These are phyloP conservation scores for Raffaelea ambrosiae DNA, from an alignment of 2,329 filamentous ascomycete species.

Conservation along the genomic window DNA sequence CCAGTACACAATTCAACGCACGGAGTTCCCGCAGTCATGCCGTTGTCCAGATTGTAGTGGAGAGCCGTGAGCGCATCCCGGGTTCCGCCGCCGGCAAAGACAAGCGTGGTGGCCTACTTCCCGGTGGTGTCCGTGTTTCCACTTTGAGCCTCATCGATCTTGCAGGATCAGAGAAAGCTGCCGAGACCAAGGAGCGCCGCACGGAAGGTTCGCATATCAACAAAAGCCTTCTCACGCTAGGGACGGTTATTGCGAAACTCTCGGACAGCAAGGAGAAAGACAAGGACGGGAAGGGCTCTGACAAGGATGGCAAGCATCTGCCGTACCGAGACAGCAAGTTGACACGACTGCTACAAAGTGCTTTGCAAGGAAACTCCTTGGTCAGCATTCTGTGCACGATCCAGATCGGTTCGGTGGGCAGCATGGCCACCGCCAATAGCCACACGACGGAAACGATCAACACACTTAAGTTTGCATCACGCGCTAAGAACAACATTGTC, in stretches of 20 bases:
- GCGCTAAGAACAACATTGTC: constrained; percentile 96
- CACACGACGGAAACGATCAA: constrained; percentile 88
- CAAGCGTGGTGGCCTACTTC: constrained; percentile 62
- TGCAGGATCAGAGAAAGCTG: constrained; percentile 91
- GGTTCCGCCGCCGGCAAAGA: constrained; percentile 37
- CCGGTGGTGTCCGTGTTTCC: constrained; percentile 89
- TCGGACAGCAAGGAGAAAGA: constrained; percentile 85
- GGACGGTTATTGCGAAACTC: constrained; percentile 89
- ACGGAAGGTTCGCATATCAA: constrained; percentile 98
- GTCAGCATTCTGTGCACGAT: constrained; percentile 98
- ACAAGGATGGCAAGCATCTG: constrained; percentile 85
- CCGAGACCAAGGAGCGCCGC: constrained; percentile 86
- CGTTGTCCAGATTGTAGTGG: constrained; percentile 96
- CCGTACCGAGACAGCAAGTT: constrained; percentile 97
- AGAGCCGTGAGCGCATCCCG: constrained; percentile 74
- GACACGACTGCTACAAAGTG: constrained; percentile 83
- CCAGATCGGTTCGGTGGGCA: constrained; percentile 72
- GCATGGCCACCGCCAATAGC: constrained; percentile 58
- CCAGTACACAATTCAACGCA: constrained; percentile 94
- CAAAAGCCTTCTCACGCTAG: constrained; percentile 89
- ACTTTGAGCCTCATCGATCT: constrained; percentile 93
- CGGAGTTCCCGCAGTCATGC: constrained; percentile 96
- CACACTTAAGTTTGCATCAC: constrained; percentile 91
- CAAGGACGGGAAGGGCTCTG: constrained; percentile 60
- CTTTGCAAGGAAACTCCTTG: constrained; percentile 84